Percentiles rank a stretch among this genome's conserved stretches.
Evolutionary conservation across 129 eudicot species (phyloP).

Genomic region (Flaveria robusta): DNA sequence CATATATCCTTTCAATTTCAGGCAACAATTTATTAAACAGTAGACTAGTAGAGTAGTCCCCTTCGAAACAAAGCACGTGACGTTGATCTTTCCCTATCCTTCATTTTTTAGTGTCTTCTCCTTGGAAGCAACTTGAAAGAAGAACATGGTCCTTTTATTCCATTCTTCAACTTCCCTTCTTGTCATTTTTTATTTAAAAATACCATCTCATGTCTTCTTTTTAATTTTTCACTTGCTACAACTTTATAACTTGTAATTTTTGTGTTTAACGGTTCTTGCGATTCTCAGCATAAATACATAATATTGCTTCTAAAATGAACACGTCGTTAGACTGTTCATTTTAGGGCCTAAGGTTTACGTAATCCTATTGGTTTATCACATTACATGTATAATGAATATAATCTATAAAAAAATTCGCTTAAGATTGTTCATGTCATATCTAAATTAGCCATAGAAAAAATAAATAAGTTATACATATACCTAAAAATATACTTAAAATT

Average conservation of each 20-base stretch:
- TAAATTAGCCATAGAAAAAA: no score
- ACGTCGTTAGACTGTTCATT: no score
- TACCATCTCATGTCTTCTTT: neutral
- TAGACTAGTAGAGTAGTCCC: neutral
- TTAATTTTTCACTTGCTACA: neutral
- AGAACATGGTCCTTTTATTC: conserved; percentile 1
- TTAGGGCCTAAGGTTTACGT: no score
- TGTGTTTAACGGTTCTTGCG: no score
- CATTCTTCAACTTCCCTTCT: neutral
- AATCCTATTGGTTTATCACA: no score
- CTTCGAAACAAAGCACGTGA: conserved; percentile 10
- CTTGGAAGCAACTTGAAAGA: neutral
- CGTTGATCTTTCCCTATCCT: conserved; percentile 9
- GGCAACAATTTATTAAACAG: neutral
- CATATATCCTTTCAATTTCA: neutral
- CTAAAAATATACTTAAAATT: no score
- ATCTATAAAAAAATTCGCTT: no score
- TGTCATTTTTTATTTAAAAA: neutral
- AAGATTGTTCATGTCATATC: no score
- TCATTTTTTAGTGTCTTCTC: conserved; percentile 5
- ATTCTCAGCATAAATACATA: no score
- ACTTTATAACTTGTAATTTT: neutral
- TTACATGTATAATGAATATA: no score
- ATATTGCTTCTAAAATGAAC: no score
- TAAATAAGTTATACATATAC: no score